Evolutionary conservation across 164 flowering plant genomes (phyloP), one percentile per base, ranked within the genome.

Genomic region (Berberis vulgaris): DNA sequence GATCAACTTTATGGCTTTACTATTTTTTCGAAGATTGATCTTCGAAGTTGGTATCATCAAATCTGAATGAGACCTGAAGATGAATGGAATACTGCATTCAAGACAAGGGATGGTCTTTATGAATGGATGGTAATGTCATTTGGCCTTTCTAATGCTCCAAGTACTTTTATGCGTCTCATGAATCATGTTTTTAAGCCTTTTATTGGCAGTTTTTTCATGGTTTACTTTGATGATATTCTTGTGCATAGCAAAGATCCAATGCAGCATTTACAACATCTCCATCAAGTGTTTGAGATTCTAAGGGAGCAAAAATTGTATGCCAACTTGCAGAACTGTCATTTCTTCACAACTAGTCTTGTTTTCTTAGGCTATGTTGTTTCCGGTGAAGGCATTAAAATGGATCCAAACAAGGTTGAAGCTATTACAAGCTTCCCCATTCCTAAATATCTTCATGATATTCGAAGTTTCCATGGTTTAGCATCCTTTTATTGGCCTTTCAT

Each of bases 221-320:
- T 67, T 2, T 67, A 67, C 12, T 60, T 56, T n/a, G 68, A 65
- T 41, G 47, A 65, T 6, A 65, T 58, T 58, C n/a, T 57, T 3
- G 43, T 65, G 1, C 58, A 58, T 41, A 65, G 47, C 39, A 49
- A 45, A 6, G 11, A 43, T 45, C 5, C 13, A 5, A 26, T n/a
- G 12, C 38, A 60, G 12, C 53, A 67, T 8, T 3, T 67, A 3
- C 38, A 50, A 39, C 69, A 67, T 58, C 46, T 67, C 8, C 40
- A 12, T 1, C 39, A 38, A 57, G 12, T 64, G 2, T 45, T 43
- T 2, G 1, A 9, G 0, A 13, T 45, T 8, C 58, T 66, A 4
- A 6, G 47, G 5, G 61, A 50, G 2, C 38, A 65, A 8, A 56
- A 56, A 12, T 38, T 43, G 2, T 53, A 43, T 43, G 59, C 13